phyloP scores from a whole-genome alignment of 805 yeast genomes.

The Candida awuae region DNA sequence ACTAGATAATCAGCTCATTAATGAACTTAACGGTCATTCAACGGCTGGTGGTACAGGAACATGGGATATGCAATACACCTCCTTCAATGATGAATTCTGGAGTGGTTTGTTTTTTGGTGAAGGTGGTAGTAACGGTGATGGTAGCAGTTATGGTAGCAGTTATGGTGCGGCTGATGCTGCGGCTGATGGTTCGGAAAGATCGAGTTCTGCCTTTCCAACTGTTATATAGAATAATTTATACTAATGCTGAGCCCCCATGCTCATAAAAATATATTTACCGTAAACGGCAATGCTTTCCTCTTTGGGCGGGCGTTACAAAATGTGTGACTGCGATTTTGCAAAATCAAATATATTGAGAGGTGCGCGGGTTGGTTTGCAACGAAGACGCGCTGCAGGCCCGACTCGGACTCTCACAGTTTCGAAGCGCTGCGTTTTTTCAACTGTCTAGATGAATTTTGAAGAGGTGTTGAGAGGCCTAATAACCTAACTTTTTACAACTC shows the following conservation, averaged over 20 bases:
- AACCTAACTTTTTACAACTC: neutral
- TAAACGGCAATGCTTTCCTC: conserved; percentile 1
- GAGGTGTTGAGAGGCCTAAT: neutral
- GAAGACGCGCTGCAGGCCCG: too few species aligned
- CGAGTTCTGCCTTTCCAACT: neutral
- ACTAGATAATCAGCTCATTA: too few species aligned
- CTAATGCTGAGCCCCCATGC: neutral
- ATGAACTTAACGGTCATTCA: too few species aligned
- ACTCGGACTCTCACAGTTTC: too few species aligned
- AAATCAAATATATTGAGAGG: conserved; percentile 2
- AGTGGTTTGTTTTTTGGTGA: conserved; percentile 38
- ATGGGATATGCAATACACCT: conserved; percentile 42
- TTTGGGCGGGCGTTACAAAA: neutral
- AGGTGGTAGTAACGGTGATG: conserved; percentile 1
- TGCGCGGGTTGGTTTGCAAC: conserved; percentile 10
- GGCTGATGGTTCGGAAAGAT: neutral
- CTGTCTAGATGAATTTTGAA: neutral
- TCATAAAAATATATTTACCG: too few species aligned
- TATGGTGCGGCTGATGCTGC: neutral
- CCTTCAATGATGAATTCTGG: conserved; percentile 68
- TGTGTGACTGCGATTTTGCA: conserved; percentile 15
- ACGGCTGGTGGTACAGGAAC: too few species aligned
- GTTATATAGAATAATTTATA: too few species aligned
- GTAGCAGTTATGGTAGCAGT: conserved; percentile 9
- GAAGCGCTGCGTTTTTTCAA: too few species aligned